Evolutionary conservation across 164 flowering plant species (phyloP), one percentile per base, ranked within the genome.

Genomic region (Macadamia tetraphylla): DNA sequence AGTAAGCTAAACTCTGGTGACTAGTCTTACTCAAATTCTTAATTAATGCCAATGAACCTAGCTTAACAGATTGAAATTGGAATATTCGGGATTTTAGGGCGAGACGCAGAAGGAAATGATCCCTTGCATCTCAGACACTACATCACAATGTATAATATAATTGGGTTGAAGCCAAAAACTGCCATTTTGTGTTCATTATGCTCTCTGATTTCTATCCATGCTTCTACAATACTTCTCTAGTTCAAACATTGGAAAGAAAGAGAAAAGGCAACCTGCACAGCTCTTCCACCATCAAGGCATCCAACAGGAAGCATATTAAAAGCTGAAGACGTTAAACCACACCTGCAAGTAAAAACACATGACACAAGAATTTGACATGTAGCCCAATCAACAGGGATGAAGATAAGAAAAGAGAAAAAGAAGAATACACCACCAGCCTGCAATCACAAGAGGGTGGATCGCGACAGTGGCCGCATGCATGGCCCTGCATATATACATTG

Each of bases 281-380:
- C 91, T 76, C 97, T 87, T 59, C 97, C 99, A 75, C 99, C 99
- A 79, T 94, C 99, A 72, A 94, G 94, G 79, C 97, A 90, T 30
- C 99, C 99, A 13, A 94, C 88, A 2, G 99, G 99, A 78, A 94
- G 97, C 94, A 94, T 74, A 80, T 94, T 94, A 73, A 92, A 89
- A 62, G 99, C 97, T 63, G 97, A 78, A n/a, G 95, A 87, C 1
- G 99, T 94, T 67, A 94, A 83, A 23, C 99, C 99, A 79, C 99
- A 94, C 98, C 98, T 94, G 79, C 40, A 57, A 65, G 35, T 15
- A 70, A 58, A 59, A 23, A 23, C 23, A 29, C 9, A 59, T 3
- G 13, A 8, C 44, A 23, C 68, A 40, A 58, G 70, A 53, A 66
- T 42, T n/a, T 58, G 32, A 42, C 46, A 6, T 35, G 23, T 9